Evolutionary conservation across 2,329 filamentous ascomycete species (phyloP).

Genomic region (Aspergillus sergii): DNA sequence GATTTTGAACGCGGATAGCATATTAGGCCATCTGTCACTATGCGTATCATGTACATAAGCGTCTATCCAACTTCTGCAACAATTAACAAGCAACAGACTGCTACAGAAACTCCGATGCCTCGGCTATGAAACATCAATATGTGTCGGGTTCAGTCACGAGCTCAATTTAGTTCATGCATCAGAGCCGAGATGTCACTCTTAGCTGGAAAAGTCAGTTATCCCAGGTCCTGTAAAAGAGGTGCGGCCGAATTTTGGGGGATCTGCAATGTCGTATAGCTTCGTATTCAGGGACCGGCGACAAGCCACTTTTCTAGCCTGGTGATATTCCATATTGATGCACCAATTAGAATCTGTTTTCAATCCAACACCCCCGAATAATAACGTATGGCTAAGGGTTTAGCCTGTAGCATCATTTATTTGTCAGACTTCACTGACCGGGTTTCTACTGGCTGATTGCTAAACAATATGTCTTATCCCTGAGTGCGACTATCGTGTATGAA

Average conservation of each 20-base stretch:
- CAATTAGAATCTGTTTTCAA: not conserved
- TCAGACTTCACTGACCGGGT: not conserved
- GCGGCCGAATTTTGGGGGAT: not conserved
- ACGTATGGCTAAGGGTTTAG: not conserved
- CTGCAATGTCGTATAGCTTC: constrained; percentile 1
- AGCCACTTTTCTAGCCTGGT: not conserved
- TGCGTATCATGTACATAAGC: not conserved
- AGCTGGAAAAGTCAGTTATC: not conserved
- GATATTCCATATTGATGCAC: not conserved
- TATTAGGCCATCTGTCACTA: not conserved
- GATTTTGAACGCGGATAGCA: not conserved
- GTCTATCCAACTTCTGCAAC: not conserved
- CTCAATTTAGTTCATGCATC: not conserved
- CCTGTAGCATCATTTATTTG: not conserved
- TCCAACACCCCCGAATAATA: not conserved
- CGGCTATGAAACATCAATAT: not conserved
- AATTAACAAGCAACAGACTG: not conserved
- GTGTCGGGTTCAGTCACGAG: not conserved
- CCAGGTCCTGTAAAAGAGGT: not conserved
- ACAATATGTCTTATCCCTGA: too few species aligned
- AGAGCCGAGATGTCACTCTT: not conserved
- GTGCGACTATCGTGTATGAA: not conserved
- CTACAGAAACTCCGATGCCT: not conserved
- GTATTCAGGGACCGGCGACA: not conserved
- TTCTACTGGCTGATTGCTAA: not conserved